These are phyloP conservation scores for Aspergillus persii DNA, from an alignment of 2,329 filamentous ascomycete genomes.

Conservation along the genomic window DNA sequence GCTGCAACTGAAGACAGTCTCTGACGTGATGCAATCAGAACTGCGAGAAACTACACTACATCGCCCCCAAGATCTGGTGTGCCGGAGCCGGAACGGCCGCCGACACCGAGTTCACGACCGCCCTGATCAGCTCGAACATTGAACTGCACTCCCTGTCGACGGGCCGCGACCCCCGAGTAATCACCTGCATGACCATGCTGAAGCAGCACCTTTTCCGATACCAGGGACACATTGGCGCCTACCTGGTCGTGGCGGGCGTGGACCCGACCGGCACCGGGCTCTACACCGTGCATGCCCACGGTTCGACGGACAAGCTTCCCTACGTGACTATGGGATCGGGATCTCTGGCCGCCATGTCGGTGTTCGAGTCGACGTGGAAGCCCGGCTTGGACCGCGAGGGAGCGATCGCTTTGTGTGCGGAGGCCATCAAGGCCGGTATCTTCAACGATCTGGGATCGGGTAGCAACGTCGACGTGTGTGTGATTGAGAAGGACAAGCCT, in stretches of 20 bases:
- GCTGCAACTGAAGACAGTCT: background rate
- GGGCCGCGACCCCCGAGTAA: constrained; percentile 92
- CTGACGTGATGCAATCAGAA: constrained; percentile 55
- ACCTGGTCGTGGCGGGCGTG: constrained; percentile 93
- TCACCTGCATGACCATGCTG: constrained; percentile 98
- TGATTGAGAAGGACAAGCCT: constrained; percentile 95
- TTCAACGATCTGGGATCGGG: constrained; percentile 98
- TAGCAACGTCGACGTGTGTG: constrained; percentile 93
- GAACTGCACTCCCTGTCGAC: constrained; percentile 96
- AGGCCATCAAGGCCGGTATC: constrained; percentile 94
- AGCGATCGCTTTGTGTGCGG: constrained; percentile 76
- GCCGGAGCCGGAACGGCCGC: constrained; percentile 96
- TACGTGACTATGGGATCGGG: constrained; percentile 99
- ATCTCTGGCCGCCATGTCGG: constrained; percentile 92
- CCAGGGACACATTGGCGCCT: constrained; percentile 96
- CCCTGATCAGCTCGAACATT: constrained; percentile 96
- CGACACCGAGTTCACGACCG: constrained; percentile 98
- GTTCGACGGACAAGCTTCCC: constrained; percentile 95
- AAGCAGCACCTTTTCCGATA: constrained; percentile 99
- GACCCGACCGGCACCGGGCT: constrained; percentile 93
- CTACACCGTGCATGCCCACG: constrained; percentile 98
- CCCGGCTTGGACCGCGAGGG: constrained; percentile 70
- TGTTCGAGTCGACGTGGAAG: constrained; percentile 97
- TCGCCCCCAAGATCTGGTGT: constrained; percentile 98
- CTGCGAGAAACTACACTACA: constrained; percentile 99